phyloP scores from a whole-genome alignment of 345 rosid species.

The Crucihimalaya himalaica region DNA sequence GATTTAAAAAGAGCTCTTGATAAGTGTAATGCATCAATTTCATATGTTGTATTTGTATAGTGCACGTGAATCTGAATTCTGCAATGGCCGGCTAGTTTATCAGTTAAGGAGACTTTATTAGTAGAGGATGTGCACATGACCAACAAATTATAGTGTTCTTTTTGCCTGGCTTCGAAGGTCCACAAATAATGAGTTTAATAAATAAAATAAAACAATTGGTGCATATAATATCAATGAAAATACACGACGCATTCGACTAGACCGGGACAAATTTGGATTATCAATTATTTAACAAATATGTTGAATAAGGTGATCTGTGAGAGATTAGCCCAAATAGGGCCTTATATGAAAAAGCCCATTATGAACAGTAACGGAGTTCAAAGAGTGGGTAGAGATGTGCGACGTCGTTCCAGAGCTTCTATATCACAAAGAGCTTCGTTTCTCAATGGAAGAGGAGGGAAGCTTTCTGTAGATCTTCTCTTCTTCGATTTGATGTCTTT shows the following conservation, averaged over 20 bases:
- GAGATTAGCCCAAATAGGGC: background rate
- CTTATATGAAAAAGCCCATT: conserved; percentile 26
- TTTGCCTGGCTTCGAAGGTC: conserved; percentile 8
- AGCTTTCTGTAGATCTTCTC: conserved; percentile 30
- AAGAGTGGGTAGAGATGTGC: background rate
- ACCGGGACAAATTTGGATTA: too few species aligned
- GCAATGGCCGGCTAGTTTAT: conserved; percentile 3
- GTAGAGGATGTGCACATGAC: conserved; percentile 24
- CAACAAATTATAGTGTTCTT: conserved; percentile 19
- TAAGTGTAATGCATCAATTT: background rate
- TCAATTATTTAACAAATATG: background rate
- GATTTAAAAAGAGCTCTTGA: background rate
- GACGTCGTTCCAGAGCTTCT: conserved; percentile 9
- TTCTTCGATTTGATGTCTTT: conserved; percentile 53
- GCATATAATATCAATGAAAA: background rate
- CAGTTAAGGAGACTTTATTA: background rate
- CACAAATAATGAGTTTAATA: background rate
- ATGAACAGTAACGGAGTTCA: background rate
- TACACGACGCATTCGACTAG: too few species aligned
- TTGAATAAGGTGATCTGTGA: background rate
- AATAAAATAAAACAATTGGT: background rate
- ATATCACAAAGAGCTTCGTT: conserved; percentile 18
- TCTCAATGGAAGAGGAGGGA: conserved; percentile 30
- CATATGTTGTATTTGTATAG: background rate
- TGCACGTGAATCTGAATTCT: conserved; percentile 21